Percentiles rank a stretch among this genome's conserved stretches.
Evolutionary conservation across 176 grass and related monocot species (phyloP).

Genomic region (Musa acuminata): DNA sequence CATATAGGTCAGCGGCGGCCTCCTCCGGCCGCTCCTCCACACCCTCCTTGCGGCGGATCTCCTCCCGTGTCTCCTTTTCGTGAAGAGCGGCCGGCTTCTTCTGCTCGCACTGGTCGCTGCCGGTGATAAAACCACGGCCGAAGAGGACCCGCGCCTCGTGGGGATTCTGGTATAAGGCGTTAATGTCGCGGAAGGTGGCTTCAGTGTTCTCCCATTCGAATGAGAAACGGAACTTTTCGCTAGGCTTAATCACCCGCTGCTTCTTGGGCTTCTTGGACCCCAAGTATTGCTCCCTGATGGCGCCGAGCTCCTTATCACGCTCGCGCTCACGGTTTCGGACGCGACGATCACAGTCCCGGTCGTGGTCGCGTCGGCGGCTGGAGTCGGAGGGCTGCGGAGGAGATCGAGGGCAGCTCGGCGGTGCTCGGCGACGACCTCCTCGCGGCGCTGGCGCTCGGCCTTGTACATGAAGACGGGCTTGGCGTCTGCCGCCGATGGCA

Average conservation of each 20-base stretch:
- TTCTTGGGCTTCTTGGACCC: conserved; percentile 93
- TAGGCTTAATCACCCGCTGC: conserved; percentile 81
- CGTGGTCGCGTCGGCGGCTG: conserved; percentile 4
- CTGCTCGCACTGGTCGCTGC: conserved; percentile 79
- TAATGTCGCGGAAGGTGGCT: conserved; percentile 93
- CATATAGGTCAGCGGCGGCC: conserved; percentile 62
- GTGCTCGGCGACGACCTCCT: conserved; percentile 66
- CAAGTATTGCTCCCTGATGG: conserved; percentile 88
- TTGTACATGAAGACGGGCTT: conserved; percentile 64
- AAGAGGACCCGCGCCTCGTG: conserved; percentile 78
- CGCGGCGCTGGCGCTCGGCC: conserved; percentile 58
- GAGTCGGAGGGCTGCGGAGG: conserved; percentile 24
- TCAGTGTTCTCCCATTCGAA: conserved; percentile 98
- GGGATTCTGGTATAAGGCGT: conserved; percentile 64
- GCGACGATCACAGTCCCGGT: conserved; percentile 30
- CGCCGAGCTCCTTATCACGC: conserved; percentile 74
- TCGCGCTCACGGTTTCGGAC: conserved; percentile 40
- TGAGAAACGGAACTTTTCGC: conserved; percentile 94
- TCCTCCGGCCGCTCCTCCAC: conserved; percentile 67
- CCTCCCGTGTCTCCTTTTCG: conserved; percentile 73
- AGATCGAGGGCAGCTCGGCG: conserved; percentile 46
- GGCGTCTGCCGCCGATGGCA: neutral
- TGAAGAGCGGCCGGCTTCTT: conserved; percentile 62
- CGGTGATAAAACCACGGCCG: conserved; percentile 74
- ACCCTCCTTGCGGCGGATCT: conserved; percentile 69